phyloP scores from a whole-genome alignment of 306 rosid genomes.

The Macrotyloma uniflorum region DNA sequence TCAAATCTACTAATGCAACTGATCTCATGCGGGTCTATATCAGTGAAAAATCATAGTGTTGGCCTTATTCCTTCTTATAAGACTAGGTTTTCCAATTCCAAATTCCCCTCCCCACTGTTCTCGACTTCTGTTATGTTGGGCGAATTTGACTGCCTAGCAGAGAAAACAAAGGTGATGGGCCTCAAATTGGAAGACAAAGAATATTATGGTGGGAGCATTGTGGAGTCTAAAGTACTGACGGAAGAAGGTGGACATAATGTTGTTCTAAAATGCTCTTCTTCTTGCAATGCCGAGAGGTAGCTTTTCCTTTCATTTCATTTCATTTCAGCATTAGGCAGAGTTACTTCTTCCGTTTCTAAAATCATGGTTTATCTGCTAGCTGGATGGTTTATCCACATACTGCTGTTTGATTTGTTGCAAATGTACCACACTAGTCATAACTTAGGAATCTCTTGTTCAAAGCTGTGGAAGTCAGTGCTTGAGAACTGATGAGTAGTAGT shows the following conservation, averaged over 20 bases:
- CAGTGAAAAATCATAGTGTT: constrained; percentile 81
- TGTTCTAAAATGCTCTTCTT: constrained; percentile 78
- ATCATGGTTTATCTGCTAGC: constrained; percentile 10
- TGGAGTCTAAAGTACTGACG: constrained; percentile 66
- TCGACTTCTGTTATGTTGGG: constrained; percentile 70
- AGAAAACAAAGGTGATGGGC: constrained; percentile 68
- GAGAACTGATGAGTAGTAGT: constrained; percentile 23
- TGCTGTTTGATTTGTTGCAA: constrained; percentile 16
- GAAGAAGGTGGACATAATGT: constrained; percentile 51
- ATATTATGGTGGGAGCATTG: constrained; percentile 85
- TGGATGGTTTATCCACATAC: constrained; percentile 15
- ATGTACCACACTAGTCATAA: constrained; percentile 15
- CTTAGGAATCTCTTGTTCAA: constrained; percentile 5
- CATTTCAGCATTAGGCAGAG: constrained; percentile 12
- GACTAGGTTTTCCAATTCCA: constrained; percentile 67
- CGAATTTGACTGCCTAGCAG: constrained; percentile 69
- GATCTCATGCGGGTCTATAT: constrained; percentile 88
- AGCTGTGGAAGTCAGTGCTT: constrained; percentile 12
- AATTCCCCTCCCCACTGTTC: constrained; percentile 73
- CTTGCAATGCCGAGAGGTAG: constrained; percentile 84
- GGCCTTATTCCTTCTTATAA: constrained; percentile 83
- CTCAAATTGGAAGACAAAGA: constrained; percentile 80
- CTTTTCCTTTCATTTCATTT: constrained; percentile 37
- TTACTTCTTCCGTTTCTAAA: constrained; percentile 18
- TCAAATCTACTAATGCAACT: constrained; percentile 80